These are phyloP conservation scores for Combretum micranthum DNA, from an alignment of 345 rosid species.

Conservation along the genomic window DNA sequence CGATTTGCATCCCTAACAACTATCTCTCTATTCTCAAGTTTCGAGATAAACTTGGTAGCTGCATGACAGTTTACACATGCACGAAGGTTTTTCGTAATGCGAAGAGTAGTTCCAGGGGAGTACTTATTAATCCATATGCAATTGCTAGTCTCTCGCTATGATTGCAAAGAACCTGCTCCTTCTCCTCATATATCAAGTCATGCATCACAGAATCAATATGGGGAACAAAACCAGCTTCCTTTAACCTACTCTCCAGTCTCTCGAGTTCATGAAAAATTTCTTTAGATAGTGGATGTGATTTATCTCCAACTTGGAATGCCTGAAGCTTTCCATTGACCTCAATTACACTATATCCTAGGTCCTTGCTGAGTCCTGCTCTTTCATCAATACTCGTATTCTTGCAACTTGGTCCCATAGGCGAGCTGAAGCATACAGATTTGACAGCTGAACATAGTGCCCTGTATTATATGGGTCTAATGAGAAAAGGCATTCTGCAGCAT, in stretches of 20 bases:
- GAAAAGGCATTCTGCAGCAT: constrained; percentile 16
- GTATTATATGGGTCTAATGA: constrained; percentile 14
- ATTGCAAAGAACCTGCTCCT: constrained; percentile 15
- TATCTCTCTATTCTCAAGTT: constrained; percentile 15
- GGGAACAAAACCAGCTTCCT: constrained; percentile 15
- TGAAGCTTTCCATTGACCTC: constrained; percentile 19
- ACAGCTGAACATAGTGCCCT: constrained; percentile 17
- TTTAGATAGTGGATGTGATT: constrained; percentile 13
- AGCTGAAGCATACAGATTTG: constrained; percentile 18
- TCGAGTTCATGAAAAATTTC: constrained; percentile 17
- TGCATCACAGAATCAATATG: constrained; percentile 13
- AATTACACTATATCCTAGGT: constrained; percentile 15
- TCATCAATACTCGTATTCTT: constrained; percentile 10
- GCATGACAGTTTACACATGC: constrained; percentile 18
- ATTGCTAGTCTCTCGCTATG: constrained; percentile 20
- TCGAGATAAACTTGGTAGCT: constrained; percentile 18
- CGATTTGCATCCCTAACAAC: constrained; percentile 16
- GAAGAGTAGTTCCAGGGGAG: constrained; percentile 16
- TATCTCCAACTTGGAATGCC: constrained; percentile 16
- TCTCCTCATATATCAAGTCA: constrained; percentile 19
- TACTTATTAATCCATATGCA: constrained; percentile 16
- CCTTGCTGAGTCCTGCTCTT: constrained; percentile 17
- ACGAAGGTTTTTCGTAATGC: constrained; percentile 16
- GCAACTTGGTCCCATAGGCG: constrained; percentile 16
- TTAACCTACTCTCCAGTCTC: constrained; percentile 14